Evolutionary conservation across 2,329 filamentous ascomycete species (phyloP), one percentile per base, ranked within the genome.

Genomic region (Waltergamsia citrina): DNA sequence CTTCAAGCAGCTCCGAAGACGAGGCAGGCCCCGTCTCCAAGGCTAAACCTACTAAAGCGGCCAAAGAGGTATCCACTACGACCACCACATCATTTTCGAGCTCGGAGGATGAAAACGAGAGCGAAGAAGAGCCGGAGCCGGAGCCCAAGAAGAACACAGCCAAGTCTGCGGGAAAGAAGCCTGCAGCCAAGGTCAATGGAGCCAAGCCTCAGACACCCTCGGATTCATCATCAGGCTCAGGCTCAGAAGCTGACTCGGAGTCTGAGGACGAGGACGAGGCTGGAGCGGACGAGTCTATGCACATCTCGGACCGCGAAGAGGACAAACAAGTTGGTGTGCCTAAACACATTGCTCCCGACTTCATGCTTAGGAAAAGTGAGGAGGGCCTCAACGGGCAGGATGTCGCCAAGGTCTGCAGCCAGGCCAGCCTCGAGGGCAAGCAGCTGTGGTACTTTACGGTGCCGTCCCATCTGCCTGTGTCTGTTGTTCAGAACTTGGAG

Each of bases 371-470:
- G 36, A 70, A 70, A 42, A 64, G 56, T 10, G 47, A 57, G 18
- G 50, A 53, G 29, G 49, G 51, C n/a, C 42, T 51, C 38, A 55
- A 52, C 16, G 51, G 61, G 49, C 53, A 67, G 44, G 59, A 71
- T 48, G 56, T 74, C 38, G 53, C 67, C 7, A 60, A 69, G 16
- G 56, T 80, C 34, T 75, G 83, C 45, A 69, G 62, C 46, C 63
- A 71, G 37, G 67, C 69, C 35, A 71, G 74, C 44, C 52, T 80
- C 7, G 61, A 75, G 36, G 79, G 78, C 41, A 86, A 85, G 61
- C 78, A 87, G 51, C 65, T 87, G 38, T 88, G 82, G 83, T 84
- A 86, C 52, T 85, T 88, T 45, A 84, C 79, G 8, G 78, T 80
- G 4, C 83, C 83, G 3, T 71, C 76, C 6, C 74, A 74, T 9